Evolutionary conservation across 2,329 filamentous ascomycete genomes (phyloP).

Genomic region (Apiospora saccharicola): DNA sequence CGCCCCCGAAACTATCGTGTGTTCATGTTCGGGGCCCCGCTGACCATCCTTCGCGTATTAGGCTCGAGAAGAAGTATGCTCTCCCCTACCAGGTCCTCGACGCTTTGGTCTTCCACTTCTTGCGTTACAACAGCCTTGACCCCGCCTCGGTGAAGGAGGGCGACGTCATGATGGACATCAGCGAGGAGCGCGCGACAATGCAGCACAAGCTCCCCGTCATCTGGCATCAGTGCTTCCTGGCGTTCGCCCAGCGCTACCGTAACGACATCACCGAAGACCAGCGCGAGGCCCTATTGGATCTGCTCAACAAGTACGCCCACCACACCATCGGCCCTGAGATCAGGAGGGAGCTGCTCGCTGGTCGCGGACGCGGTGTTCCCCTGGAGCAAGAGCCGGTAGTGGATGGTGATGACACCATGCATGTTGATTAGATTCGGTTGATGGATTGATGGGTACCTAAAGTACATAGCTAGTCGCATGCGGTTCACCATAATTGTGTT

Average conservation of each 20-base stretch:
- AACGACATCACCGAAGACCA: slow-evolving; percentile 97
- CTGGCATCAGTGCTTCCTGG: slow-evolving; percentile 93
- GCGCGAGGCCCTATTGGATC: slow-evolving; percentile 86
- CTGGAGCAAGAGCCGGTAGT: slow-evolving; percentile 63
- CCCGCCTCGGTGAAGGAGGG: slow-evolving; percentile 60
- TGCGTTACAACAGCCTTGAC: slow-evolving; percentile 81
- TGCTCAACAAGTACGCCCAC: slow-evolving; percentile 86
- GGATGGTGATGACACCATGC: slow-evolving; percentile 92
- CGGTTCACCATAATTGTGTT: neutral
- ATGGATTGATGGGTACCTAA: slow-evolving; percentile 36
- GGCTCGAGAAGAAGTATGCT: slow-evolving; percentile 93
- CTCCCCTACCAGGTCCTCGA: slow-evolving; percentile 95
- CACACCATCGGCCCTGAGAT: slow-evolving; percentile 90
- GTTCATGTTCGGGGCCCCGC: too few species aligned
- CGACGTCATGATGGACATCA: slow-evolving; percentile 66
- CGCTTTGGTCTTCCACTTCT: slow-evolving; percentile 93
- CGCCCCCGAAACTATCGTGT: neutral
- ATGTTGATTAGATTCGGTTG: slow-evolving; percentile 61
- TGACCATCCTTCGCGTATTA: neutral
- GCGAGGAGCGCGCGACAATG: slow-evolving; percentile 55
- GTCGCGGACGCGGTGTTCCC: slow-evolving; percentile 81
- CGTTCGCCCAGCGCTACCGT: slow-evolving; percentile 92
- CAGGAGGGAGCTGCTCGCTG: slow-evolving; percentile 84
- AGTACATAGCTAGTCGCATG: slow-evolving; percentile 25
- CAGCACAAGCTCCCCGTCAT: slow-evolving; percentile 82